Evolutionary conservation across 1,284 basidiomycete species (phyloP).

Genomic region (Exobasidium cylindrosporum): DNA sequence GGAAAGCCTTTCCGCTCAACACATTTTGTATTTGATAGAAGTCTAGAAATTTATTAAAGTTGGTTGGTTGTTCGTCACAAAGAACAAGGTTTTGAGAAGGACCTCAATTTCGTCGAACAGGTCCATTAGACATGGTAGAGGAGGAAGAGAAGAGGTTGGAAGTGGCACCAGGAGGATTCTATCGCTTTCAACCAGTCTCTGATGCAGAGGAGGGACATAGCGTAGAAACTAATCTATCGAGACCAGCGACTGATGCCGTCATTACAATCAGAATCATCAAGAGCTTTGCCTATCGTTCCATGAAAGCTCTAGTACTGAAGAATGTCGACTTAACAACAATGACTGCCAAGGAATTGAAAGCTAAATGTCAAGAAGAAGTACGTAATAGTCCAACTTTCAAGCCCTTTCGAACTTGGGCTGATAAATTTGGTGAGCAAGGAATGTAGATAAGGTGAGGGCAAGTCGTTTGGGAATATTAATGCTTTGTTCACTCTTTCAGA

Average conservation of each 20-base stretch:
- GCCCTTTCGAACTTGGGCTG: constrained; percentile 35
- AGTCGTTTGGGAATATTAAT: no score
- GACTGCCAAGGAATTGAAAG: constrained; percentile 75
- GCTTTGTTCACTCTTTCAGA: constrained; percentile 21
- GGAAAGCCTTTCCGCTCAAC: no score
- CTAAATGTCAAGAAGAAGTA: constrained; percentile 61
- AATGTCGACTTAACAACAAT: constrained; percentile 73
- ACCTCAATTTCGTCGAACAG: no score
- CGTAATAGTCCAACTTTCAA: constrained; percentile 30
- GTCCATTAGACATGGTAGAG: no score
- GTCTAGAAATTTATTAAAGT: no score
- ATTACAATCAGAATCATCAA: constrained; percentile 92
- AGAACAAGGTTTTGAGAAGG: no score
- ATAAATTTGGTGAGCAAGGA: constrained; percentile 24
- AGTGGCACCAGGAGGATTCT: constrained; percentile 13
- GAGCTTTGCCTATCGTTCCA: constrained; percentile 85
- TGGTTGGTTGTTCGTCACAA: no score
- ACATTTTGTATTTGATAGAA: no score
- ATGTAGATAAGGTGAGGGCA: neutral
- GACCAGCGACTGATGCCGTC: constrained; percentile 71
- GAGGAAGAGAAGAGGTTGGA: neutral
- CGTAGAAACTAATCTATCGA: constrained; percentile 65
- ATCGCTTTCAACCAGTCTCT: constrained; percentile 9
- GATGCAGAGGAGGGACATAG: constrained; percentile 5
- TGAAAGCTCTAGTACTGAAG: constrained; percentile 80